These are phyloP conservation scores for Aspergillus fumigatiaffinis DNA, from an alignment of 2,329 filamentous ascomycete species.

Conservation along the genomic window DNA sequence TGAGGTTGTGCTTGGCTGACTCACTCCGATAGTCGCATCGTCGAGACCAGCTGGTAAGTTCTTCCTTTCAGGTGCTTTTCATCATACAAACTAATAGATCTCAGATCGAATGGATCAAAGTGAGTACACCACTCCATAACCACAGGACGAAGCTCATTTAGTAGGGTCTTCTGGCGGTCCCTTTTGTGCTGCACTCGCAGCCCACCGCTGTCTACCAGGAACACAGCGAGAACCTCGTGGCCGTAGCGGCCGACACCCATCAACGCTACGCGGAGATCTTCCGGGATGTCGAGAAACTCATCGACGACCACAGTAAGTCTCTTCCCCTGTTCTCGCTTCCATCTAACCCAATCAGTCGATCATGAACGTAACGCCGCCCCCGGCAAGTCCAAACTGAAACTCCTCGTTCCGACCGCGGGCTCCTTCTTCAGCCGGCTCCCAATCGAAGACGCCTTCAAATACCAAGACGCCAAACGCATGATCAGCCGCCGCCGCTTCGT, in stretches of 20 bases:
- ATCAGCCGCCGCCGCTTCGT: slow-evolving; percentile 93
- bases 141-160: slow-evolving; percentile 12
- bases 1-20: slow-evolving; percentile 3
- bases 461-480: slow-evolving; percentile 78
- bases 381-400: slow-evolving; percentile 81
- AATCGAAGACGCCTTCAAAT: slow-evolving; percentile 84
- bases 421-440: slow-evolving; percentile 87
- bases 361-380: slow-evolving; percentile 63
- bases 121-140: slow-evolving; percentile 21
- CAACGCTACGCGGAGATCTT: slow-evolving; percentile 92
- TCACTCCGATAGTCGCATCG: slow-evolving; percentile 65
- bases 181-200: slow-evolving; percentile 94
- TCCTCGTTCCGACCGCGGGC: slow-evolving; percentile 87
- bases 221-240: slow-evolving; percentile 58
- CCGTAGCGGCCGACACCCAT: slow-evolving; percentile 77
- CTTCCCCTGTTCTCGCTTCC: slow-evolving; percentile 2
- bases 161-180: slow-evolving; percentile 76
- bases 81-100: slow-evolving; percentile 2
- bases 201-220: slow-evolving; percentile 80
- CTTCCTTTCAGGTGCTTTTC: background rate
- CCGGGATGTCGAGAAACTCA: slow-evolving; percentile 84
- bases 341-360: slow-evolving; percentile 50
- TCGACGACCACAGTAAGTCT: slow-evolving; percentile 77
- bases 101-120: slow-evolving; percentile 88
- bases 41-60: slow-evolving; percentile 74